Evolutionary conservation across 2,329 filamentous ascomycete species (phyloP).

Genomic region (Tolypocladium album): DNA sequence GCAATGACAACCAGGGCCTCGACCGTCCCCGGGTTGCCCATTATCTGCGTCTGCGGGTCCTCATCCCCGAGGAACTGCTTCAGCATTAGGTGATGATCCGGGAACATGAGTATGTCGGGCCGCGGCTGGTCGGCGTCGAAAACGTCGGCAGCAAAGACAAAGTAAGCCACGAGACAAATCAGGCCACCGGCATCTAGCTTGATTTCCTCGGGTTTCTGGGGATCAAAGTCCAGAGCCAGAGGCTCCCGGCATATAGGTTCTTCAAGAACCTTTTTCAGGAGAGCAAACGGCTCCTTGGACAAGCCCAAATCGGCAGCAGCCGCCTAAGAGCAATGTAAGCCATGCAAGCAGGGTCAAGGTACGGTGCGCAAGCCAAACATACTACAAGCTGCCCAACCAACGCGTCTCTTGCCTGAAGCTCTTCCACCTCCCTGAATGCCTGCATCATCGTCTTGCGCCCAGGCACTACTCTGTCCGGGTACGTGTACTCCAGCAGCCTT

Average conservation of each 20-base stretch:
- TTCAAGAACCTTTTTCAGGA: slow-evolving; percentile 34
- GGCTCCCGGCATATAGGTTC: slow-evolving; percentile 32
- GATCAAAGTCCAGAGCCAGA: slow-evolving; percentile 32
- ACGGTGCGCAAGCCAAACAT: slow-evolving; percentile 16
- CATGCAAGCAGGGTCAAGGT: not conserved
- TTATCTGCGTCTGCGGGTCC: slow-evolving; percentile 37
- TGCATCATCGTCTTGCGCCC: slow-evolving; percentile 50
- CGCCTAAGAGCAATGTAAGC: slow-evolving; percentile 31
- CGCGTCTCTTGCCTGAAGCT: slow-evolving; percentile 49
- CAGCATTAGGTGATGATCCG: slow-evolving; percentile 45
- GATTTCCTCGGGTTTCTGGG: slow-evolving; percentile 37
- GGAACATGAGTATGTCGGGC: slow-evolving; percentile 47
- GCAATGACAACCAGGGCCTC: slow-evolving; percentile 51
- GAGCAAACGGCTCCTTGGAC: slow-evolving; percentile 29
- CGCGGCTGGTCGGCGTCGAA: slow-evolving; percentile 45
- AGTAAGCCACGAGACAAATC: slow-evolving; percentile 49
- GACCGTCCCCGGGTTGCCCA: slow-evolving; percentile 39
- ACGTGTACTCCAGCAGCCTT: slow-evolving; percentile 57
- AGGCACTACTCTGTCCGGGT: slow-evolving; percentile 52
- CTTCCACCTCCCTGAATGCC: slow-evolving; percentile 52
- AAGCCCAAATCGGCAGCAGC: slow-evolving; percentile 53
- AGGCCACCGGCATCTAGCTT: slow-evolving; percentile 48
- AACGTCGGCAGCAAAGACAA: slow-evolving; percentile 50
- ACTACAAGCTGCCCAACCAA: slow-evolving; percentile 64
- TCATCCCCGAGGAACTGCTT: slow-evolving; percentile 40